Conservation (phyloP, 1,284 basidiomycete species). For the Cryptococcus jaspeensis region DNA sequence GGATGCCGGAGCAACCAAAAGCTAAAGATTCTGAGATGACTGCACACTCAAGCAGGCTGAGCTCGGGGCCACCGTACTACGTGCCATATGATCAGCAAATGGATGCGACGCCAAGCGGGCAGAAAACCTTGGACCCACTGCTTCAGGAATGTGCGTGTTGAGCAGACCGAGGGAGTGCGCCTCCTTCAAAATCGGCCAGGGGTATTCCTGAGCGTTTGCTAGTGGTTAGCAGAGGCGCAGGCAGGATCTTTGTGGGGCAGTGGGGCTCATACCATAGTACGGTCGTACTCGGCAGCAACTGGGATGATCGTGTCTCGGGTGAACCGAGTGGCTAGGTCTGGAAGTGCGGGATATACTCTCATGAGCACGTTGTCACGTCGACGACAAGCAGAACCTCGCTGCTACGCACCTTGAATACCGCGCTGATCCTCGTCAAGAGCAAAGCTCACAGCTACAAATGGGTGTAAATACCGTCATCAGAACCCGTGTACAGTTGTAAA, state of each 20-base stretch:
- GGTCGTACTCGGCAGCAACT: conserved; percentile 54
- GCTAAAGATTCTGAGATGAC: conserved; percentile 56
- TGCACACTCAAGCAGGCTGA: conserved; percentile 55
- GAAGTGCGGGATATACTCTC: no score
- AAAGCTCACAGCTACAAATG: conserved; percentile 31
- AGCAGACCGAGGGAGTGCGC: conserved; percentile 55
- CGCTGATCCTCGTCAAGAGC: conserved; percentile 42
- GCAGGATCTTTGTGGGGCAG: not conserved
- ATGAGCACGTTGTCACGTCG: no score
- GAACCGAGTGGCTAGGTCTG: conserved; percentile 56
- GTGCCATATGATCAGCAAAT: not conserved
- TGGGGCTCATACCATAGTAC: conserved; percentile 50
- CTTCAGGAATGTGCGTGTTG: conserved; percentile 55
- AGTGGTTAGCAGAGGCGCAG: no score
- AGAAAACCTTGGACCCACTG: conserved; percentile 33
- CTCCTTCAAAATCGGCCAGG: conserved; percentile 58
- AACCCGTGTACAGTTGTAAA: no score
- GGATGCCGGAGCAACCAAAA: conserved; percentile 58
- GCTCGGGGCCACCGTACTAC: conserved; percentile 58
- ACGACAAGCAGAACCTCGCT: no score
- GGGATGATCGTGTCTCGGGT: conserved; percentile 56
- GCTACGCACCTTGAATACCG: conserved; percentile 40
- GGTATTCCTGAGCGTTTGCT: conserved; percentile 49
- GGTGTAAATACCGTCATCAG: no score
- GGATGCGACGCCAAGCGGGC: not conserved